Percentiles rank a stretch among this genome's conserved stretches.
Conservation (phyloP, 2,329 filamentous ascomycete genomes). For the Pyrenophora tritici-repentis region DNA sequence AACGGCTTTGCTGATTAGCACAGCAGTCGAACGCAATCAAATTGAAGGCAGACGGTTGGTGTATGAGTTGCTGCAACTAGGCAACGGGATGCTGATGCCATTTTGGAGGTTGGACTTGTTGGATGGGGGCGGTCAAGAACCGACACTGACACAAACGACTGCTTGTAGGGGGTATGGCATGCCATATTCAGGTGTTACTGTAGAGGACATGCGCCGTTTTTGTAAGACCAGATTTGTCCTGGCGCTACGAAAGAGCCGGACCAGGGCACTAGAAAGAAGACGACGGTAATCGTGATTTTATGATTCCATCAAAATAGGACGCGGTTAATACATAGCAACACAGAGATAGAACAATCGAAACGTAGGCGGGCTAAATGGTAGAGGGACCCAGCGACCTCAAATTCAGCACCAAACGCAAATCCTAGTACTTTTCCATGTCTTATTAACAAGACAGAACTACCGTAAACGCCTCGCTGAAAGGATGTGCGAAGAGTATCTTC, state of each 20-base stretch:
- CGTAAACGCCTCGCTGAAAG: conserved; percentile 23
- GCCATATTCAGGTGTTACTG: conserved; percentile 25
- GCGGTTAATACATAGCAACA: too few relatives aligned
- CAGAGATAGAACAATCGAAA: too few relatives aligned
- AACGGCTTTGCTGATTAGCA: conserved; percentile 24
- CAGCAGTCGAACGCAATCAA: conserved; percentile 31
- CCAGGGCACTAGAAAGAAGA: too few relatives aligned
- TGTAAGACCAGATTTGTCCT: conserved; percentile 29
- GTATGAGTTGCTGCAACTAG: conserved; percentile 29
- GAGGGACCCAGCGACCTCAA: neutral
- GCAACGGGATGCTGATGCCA: conserved; percentile 28
- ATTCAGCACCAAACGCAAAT: neutral
- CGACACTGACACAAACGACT: conserved; percentile 27
- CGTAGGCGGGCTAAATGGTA: too few relatives aligned
- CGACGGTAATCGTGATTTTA: too few relatives aligned
- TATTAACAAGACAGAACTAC: neutral
- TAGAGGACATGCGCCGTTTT: conserved; percentile 34
- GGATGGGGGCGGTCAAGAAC: conserved; percentile 19
- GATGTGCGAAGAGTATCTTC: conserved; percentile 11
- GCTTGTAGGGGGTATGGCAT: conserved; percentile 22
- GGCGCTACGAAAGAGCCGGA: conserved; percentile 21
- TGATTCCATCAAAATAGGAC: too few relatives aligned
- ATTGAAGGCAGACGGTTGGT: conserved; percentile 31
- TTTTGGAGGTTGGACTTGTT: conserved; percentile 26
- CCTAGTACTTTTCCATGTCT: conserved; percentile 7